Conservation (phyloP, 108 stramenopile genomes). For the Pseudonitzschia pungens region DNA sequence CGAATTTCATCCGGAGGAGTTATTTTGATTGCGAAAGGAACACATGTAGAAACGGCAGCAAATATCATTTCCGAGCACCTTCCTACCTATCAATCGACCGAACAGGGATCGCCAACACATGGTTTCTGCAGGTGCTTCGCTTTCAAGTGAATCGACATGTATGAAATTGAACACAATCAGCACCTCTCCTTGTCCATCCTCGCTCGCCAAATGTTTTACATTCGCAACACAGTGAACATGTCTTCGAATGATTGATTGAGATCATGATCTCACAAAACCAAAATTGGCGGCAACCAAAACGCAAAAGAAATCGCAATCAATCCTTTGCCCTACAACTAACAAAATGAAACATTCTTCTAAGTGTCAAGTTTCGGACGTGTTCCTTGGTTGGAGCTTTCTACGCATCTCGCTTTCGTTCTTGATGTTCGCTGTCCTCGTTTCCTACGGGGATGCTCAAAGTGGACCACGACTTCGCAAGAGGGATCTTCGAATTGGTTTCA, state of each 20-base stretch:
- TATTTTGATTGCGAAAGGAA: neutral
- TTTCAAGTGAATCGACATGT: neutral
- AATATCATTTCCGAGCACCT: neutral
- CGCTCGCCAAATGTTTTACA: neutral
- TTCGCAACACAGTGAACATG: neutral
- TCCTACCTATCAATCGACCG: neutral
- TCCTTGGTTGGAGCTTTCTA: neutral
- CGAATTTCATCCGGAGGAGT: neutral
- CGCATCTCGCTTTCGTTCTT: neutral
- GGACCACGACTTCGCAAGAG: neutral
- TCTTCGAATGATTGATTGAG: neutral
- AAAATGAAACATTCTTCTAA: slow-evolving; percentile 1
- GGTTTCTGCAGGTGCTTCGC: neutral
- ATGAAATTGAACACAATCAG: neutral
- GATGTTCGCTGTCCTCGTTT: neutral
- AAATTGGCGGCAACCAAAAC: neutral
- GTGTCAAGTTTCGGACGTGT: neutral
- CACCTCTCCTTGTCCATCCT: neutral
- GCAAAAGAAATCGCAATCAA: neutral
- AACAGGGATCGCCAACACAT: slow-evolving; percentile 10
- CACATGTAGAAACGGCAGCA: slow-evolving; percentile 2
- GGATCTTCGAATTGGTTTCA: slow-evolving; percentile 1
- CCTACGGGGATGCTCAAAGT: neutral
- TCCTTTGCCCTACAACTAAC: neutral
- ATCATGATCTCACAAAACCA: slow-evolving; percentile 1